Evolutionary conservation across 345 rosid genomes (phyloP).

Genomic region (Eucalyptus cloeziana): DNA sequence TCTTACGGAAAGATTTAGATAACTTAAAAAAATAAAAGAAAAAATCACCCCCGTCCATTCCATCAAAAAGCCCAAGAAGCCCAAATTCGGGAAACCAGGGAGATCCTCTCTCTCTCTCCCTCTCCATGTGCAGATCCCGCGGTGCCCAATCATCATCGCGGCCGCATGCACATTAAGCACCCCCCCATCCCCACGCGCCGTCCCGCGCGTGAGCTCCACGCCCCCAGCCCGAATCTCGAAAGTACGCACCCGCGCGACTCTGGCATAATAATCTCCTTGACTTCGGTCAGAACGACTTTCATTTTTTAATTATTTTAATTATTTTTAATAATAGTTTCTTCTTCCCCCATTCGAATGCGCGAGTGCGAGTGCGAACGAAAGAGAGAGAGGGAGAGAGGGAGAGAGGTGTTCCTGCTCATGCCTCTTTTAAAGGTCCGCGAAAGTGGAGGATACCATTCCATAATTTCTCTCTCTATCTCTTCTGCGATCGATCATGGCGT

Average conservation of each 20-base stretch:
- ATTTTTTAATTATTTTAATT: background rate
- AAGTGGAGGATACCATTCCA: background rate
- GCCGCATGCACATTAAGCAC: background rate
- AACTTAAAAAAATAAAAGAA: background rate
- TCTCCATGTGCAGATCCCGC: background rate
- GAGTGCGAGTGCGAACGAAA: background rate
- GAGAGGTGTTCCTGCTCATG: background rate
- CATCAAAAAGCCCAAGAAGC: background rate
- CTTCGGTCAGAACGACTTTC: background rate
- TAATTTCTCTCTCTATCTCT: background rate
- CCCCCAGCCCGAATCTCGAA: background rate
- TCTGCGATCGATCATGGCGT: background rate
- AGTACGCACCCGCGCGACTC: background rate
- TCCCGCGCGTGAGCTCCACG: background rate
- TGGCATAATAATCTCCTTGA: background rate
- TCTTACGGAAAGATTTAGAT: background rate
- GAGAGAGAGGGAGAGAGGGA: background rate
- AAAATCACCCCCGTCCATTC: background rate
- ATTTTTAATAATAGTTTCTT: accelerated
- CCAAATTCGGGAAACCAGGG: background rate
- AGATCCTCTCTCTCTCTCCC: background rate
- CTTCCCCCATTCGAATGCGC: background rate
- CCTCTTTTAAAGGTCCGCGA: background rate
- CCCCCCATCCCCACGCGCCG: background rate
- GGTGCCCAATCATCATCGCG: background rate